Base-by-base conservation (phyloP, 257 asterid genomes). In the Petunia axillaris region DNA sequence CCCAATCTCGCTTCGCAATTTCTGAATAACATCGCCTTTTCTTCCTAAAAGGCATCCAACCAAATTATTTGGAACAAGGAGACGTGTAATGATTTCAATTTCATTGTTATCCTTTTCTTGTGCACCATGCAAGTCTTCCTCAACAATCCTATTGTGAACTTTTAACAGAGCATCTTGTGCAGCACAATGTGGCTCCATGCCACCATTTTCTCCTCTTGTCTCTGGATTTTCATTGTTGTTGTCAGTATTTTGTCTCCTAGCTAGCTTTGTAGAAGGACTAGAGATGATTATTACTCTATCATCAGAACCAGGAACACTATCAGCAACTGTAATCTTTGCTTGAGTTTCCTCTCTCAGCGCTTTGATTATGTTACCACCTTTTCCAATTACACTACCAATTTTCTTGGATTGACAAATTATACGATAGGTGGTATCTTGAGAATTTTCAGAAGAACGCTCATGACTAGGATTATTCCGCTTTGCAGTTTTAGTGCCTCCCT, bases 21-120 rank as follows among this genome's bases (percentile, higher is more conserved):
- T 88, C 87, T 90, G 97, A 82, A 93, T 93, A 84, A 93, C 96
- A 77, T 93, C 97, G 50, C 98, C 93, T 81, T 92, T 92, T 86
- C 86, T 89, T 52, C 98, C 97, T 80, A 93, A 79, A 74, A 93
- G 85, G 75, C 97, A 91, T 77, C 98, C 98, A 76, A 90, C 92
- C 83, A 85, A 59, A 82, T 87, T 87, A 82, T 85, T 88, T 50
- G 92, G 86, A 77, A 92, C 96, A 85, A 91, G 85, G 82, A 92
- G 97, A 48, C 96, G 93, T 8, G 96, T 89, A 82, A 87, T 87
- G 81, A 93, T 90, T 78, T 83, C 83, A 79, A 80, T 78, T 83
- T 87, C 97, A 82, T 82, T 84, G 65, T 77, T 80, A 52, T 84
- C 80, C 77, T 81, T 75, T 75, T 82, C 82, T 83, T 79, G 88